Evolutionary conservation across 257 asterid species (phyloP).

Genomic region (Nicotiana tomentosiformis): DNA sequence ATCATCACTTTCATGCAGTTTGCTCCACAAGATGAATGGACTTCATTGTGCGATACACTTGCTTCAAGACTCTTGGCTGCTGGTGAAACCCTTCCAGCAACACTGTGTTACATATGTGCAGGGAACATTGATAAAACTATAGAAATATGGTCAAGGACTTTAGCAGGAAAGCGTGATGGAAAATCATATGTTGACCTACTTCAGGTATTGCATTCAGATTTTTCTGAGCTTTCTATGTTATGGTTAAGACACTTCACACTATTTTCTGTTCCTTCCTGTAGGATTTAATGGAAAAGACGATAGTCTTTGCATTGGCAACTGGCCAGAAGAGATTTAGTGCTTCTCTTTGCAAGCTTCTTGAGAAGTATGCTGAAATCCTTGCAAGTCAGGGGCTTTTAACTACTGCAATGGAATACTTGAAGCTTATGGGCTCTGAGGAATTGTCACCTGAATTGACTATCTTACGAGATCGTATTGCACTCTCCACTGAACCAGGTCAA

Average conservation of each 20-base stretch:
- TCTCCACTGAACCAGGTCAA: constrained; percentile 70
- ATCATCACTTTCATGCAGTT: constrained; percentile 44
- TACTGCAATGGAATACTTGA: constrained; percentile 88
- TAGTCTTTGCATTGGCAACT: constrained; percentile 84
- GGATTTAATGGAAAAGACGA: constrained; percentile 98
- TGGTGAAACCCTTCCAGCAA: constrained; percentile 77
- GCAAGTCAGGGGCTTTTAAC: constrained; percentile 94
- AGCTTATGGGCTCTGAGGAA: constrained; percentile 85
- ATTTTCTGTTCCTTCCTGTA: constrained; percentile 18
- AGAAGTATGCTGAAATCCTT: constrained; percentile 93
- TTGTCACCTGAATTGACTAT: constrained; percentile 79
- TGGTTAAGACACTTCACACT: constrained; percentile 13
- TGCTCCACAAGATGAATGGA: constrained; percentile 85
- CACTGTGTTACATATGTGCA: constrained; percentile 86
- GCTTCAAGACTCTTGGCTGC: constrained; percentile 86
- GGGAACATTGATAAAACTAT: constrained; percentile 91
- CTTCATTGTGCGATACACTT: constrained; percentile 69
- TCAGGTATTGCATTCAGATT: constrained; percentile 43
- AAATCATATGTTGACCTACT: constrained; percentile 80
- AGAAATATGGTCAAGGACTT: constrained; percentile 85
- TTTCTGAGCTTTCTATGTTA: constrained; percentile 5
- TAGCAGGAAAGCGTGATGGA: constrained; percentile 61
- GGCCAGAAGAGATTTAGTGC: constrained; percentile 87
- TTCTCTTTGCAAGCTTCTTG: constrained; percentile 79
- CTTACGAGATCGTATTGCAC: constrained; percentile 83